Evolutionary conservation across 2,329 filamentous ascomycete genomes (phyloP).

Genomic region (Colletotrichum endophyticum): DNA sequence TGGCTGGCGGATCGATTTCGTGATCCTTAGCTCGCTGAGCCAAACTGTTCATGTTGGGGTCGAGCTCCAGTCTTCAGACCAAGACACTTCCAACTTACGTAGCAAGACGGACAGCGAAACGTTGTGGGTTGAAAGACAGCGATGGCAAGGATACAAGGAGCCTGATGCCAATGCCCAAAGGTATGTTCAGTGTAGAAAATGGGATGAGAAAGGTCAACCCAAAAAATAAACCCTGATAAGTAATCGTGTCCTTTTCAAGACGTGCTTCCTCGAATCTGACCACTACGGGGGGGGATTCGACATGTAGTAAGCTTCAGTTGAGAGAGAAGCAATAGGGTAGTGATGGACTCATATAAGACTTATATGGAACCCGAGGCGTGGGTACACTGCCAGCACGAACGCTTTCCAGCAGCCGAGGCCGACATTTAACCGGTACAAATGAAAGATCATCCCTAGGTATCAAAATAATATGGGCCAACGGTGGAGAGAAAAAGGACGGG

Average conservation of each 20-base stretch:
- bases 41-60: neutral
- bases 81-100: neutral
- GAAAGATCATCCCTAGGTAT: constrained; percentile 13
- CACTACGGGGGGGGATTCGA: neutral
- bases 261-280: neutral
- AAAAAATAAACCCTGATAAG: neutral
- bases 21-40: constrained; percentile 18
- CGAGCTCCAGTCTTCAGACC: neutral
- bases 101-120: neutral
- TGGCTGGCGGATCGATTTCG: constrained; percentile 33
- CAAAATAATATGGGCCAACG: neutral
- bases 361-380: constrained; percentile 13
- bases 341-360: constrained; percentile 24
- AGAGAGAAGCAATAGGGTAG: constrained; percentile 14
- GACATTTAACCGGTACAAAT: constrained; percentile 32
- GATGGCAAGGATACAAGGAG: neutral
- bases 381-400: constrained; percentile 8
- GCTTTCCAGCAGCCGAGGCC: constrained; percentile 25
- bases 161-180: neutral
- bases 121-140: neutral
- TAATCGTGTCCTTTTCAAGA: neutral
- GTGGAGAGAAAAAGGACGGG: neutral
- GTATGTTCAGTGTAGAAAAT: neutral
- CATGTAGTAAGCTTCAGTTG: neutral
- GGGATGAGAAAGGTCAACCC: neutral